A percentile compares a stretch with the other conserved stretches of the same genome.
These are phyloP conservation scores for Amanita jacksonii DNA, from an alignment of 768 basidiomycete genomes.

Conservation along the genomic window DNA sequence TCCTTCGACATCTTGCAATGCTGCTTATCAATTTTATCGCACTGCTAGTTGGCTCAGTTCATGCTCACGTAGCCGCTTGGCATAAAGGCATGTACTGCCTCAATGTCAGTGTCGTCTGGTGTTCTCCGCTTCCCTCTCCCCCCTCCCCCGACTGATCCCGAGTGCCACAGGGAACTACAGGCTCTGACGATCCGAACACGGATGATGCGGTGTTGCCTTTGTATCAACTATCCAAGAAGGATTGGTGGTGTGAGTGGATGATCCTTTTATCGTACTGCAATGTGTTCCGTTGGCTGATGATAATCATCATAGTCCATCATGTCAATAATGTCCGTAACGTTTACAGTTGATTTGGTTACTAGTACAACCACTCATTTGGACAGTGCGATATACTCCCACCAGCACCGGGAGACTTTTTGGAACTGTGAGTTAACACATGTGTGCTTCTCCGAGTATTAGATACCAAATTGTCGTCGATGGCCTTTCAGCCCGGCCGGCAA, in stretches of 20 bases:
- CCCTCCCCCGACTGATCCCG: too few relatives aligned
- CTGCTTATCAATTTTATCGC: constrained; percentile 11
- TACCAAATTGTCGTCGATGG: too few relatives aligned
- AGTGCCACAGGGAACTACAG: constrained; percentile 22
- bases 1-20: too few relatives aligned
- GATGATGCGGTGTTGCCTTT: constrained; percentile 30
- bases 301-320: constrained; percentile 24
- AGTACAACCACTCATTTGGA: neutral
- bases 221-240: constrained; percentile 28
- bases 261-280: too few relatives aligned
- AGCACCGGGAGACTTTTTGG: constrained; percentile 28
- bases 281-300: too few relatives aligned
- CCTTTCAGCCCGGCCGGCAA: constrained; percentile 43
- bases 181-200: constrained; percentile 27
- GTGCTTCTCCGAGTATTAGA: too few relatives aligned
- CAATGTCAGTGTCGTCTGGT: constrained; percentile 25
- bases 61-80: constrained; percentile 32
- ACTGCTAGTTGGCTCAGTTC: constrained; percentile 15
- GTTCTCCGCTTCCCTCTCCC: neutral
- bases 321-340: constrained; percentile 21
- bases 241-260: constrained; percentile 38
- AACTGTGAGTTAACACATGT: constrained; percentile 36
- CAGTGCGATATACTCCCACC: constrained; percentile 37
- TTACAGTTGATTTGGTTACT: too few relatives aligned
- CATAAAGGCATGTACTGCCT: constrained; percentile 36